Conservation (phyloP, 2,329 filamentous ascomycete species). For the Teratosphaeria pseudoeucalypti region DNA sequence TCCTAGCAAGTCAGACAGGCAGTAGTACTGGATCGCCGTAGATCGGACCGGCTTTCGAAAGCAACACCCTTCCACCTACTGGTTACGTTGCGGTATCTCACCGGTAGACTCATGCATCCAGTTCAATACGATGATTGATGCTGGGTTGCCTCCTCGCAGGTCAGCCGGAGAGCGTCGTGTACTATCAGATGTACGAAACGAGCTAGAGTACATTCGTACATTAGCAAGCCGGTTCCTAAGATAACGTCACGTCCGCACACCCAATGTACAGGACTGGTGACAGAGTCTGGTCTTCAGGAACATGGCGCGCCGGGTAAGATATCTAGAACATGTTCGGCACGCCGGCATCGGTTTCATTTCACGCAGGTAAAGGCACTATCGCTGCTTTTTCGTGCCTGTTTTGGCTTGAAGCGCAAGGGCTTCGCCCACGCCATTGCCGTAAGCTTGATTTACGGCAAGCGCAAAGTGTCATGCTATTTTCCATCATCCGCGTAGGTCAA, state of each 20-base stretch:
- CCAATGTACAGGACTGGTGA: background rate
- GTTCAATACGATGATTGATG: too few relatives aligned
- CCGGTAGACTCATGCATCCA: too few relatives aligned
- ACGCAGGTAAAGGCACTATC: background rate
- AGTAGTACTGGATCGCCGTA: too few relatives aligned
- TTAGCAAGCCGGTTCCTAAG: background rate
- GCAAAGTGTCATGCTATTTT: background rate
- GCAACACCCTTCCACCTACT: too few relatives aligned
- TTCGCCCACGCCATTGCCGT: background rate
- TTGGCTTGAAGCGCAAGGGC: background rate
- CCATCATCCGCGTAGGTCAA: background rate
- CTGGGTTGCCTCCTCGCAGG: too few relatives aligned
- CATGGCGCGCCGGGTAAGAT: background rate
- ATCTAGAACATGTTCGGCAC: background rate
- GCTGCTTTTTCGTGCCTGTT: background rate
- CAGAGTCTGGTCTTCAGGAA: background rate
- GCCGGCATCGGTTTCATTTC: background rate
- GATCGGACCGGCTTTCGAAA: too few relatives aligned
- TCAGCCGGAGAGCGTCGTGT: too few relatives aligned
- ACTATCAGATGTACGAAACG: too few relatives aligned
- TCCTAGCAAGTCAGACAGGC: too few relatives aligned
- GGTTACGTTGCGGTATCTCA: too few relatives aligned
- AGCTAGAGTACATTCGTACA: too few relatives aligned
- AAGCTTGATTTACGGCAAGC: background rate
- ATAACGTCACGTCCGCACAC: background rate